Conservation (phyloP, 768 basidiomycete species). For the Tricholoma bakamatsutake region DNA sequence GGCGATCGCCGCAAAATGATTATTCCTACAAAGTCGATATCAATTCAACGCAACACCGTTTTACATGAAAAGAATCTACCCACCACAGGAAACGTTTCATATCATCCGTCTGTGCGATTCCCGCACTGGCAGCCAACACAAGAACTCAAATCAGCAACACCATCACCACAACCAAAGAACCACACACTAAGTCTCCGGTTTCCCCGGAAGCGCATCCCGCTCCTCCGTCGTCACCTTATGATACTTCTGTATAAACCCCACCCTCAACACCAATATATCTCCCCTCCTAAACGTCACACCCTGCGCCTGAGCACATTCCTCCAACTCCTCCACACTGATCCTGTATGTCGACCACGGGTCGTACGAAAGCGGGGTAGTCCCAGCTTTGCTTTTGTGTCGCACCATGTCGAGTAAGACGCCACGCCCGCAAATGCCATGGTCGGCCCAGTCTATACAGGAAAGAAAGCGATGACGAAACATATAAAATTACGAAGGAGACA, state of each 20-base stretch:
- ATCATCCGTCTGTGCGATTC: conserved; percentile 61
- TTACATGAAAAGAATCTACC: conserved; percentile 8
- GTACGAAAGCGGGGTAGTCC: conserved; percentile 39
- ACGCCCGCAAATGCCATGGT: conserved; percentile 64
- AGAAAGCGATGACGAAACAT: conserved; percentile 1
- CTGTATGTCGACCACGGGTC: conserved; percentile 57
- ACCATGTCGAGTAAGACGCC: conserved; percentile 65
- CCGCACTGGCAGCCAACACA: conserved; percentile 38
- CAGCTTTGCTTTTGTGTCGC: conserved; percentile 38
- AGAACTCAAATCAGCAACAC: neutral
- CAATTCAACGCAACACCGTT: neutral
- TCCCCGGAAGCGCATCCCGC: conserved; percentile 34
- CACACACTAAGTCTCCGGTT: conserved; percentile 46
- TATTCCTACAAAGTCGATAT: conserved; percentile 42
- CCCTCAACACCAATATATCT: conserved; percentile 55
- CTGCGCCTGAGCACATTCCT: conserved; percentile 52
- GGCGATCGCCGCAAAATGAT: conserved; percentile 66
- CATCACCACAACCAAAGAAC: neutral
- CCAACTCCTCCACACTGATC: conserved; percentile 47
- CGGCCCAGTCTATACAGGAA: conserved; percentile 52
- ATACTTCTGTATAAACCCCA: conserved; percentile 60
- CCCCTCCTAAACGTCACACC: conserved; percentile 53
- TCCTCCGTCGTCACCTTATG: conserved; percentile 35
- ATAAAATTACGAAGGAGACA: neutral
- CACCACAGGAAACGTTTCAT: conserved; percentile 74